Evolutionary conservation across 2,329 filamentous ascomycete species (phyloP).

Genomic region (Neobulgaria alba): DNA sequence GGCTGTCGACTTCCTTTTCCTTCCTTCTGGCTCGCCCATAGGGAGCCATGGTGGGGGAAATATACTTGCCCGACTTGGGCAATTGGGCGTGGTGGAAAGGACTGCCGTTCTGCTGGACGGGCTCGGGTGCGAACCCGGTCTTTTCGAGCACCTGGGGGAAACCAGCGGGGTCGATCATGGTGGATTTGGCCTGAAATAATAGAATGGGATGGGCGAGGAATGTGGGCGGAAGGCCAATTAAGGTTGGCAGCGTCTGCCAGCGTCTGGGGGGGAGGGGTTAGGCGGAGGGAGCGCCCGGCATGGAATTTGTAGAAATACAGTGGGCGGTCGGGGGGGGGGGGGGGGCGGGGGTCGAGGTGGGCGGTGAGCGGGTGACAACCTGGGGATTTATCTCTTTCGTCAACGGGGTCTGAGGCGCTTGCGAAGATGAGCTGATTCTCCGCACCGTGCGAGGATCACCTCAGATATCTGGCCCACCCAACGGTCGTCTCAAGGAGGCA

Average conservation of each 20-base stretch:
- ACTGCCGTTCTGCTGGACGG: not conserved
- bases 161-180: not conserved
- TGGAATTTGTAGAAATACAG: not conserved
- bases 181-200: not conserved
- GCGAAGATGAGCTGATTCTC: not conserved
- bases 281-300: not conserved
- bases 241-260: not conserved
- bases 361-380: not conserved
- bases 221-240: no score
- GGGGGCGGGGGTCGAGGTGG: not conserved
- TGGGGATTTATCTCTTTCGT: not conserved
- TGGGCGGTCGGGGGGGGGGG: not conserved
- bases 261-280: not conserved
- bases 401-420: not conserved
- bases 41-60: not conserved
- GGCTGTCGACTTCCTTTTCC: conserved; percentile 42
- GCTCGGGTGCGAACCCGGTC: not conserved
- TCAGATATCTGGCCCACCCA: no score
- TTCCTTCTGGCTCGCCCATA: conserved; percentile 45
- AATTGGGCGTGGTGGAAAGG: not conserved
- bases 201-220: not conserved
- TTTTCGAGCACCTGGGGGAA: not conserved
- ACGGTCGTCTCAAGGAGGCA: no score
- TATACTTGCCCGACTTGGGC: not conserved
- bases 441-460: not conserved